These are phyloP conservation scores for Spongiforma sp. DNA, from an alignment of 1,284 basidiomycete species.

Conservation along the genomic window DNA sequence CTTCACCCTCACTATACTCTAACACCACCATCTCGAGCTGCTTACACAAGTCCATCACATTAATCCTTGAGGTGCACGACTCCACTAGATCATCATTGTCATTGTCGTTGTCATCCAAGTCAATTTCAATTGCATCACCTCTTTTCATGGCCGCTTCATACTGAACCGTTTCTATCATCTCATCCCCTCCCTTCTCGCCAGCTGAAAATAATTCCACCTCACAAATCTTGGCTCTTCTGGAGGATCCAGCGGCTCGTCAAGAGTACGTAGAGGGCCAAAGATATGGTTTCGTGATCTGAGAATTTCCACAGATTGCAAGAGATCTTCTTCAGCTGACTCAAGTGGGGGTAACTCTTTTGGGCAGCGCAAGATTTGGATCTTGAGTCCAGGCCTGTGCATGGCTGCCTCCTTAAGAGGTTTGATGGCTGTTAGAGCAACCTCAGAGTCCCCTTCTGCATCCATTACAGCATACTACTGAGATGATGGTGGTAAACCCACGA, in stretches of 20 bases:
- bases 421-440: background rate
- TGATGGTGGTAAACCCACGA: too few species aligned
- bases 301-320: background rate
- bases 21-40: too few species aligned
- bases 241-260: background rate
- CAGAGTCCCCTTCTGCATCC: background rate
- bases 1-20: too few species aligned
- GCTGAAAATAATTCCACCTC: background rate
- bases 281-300: background rate
- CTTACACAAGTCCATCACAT: too few species aligned
- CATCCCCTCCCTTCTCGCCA: background rate
- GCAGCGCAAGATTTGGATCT: background rate
- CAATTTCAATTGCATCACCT: background rate
- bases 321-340: background rate
- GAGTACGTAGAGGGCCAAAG: background rate
- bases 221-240: background rate
- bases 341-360: background rate
- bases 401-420: background rate
- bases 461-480: background rate
- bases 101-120: too few species aligned
- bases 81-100: too few species aligned
- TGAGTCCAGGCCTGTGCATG: background rate
- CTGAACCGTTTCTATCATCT: background rate
- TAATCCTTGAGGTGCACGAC: too few species aligned
- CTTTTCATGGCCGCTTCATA: background rate